Evolutionary conservation across 2,329 filamentous ascomycete genomes (phyloP), one percentile per base, ranked within the genome.

Genomic region (Aspergillus neoniger): DNA sequence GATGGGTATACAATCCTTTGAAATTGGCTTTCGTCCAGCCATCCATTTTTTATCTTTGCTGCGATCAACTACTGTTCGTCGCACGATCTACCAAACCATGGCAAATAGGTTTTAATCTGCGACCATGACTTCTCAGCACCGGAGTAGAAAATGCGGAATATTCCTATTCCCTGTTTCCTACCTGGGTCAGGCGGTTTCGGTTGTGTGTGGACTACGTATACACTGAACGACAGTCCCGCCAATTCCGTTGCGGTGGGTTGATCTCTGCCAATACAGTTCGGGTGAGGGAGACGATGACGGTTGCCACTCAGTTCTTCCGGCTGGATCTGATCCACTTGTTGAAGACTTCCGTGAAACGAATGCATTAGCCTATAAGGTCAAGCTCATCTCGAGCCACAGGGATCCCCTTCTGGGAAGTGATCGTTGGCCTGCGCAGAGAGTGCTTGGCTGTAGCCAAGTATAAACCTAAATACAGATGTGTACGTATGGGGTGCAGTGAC

Each of bases 291-390:
- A 44, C 41, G 12, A 44, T 44, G 41, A 44, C 41, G 41, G 19
- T 44, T 44, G 19, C 41, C 41, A 44, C 4, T 12, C 41, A 15
- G 41, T 14, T 23, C 41, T 44, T 23, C 41, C 41, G 41, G 41
- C 41, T 44, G 19, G 41, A 15, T 15, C 44, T 49, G 44, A 49
- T 49, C 23, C 44, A 49, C 44, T 49, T n/a, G 25, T 48, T 15
- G n/a, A 30, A 14, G 10, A 30, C 25, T 15, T 49, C 23, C 44
- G 44, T 49, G 14, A 49, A 49, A 28, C 23, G 44, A 49, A 17
- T 30, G 21, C 44, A 49, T 49, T 49, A 49, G 25, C 44, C 44
- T 49, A 50, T 50, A 30, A 30, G 47, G 23, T 50, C 47, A 50
- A 32, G 47, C 47, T 32, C 25, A 30, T 32, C 15, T 10, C 25